Conservation (phyloP, 768 basidiomycete genomes). For the Vararia minispora region DNA sequence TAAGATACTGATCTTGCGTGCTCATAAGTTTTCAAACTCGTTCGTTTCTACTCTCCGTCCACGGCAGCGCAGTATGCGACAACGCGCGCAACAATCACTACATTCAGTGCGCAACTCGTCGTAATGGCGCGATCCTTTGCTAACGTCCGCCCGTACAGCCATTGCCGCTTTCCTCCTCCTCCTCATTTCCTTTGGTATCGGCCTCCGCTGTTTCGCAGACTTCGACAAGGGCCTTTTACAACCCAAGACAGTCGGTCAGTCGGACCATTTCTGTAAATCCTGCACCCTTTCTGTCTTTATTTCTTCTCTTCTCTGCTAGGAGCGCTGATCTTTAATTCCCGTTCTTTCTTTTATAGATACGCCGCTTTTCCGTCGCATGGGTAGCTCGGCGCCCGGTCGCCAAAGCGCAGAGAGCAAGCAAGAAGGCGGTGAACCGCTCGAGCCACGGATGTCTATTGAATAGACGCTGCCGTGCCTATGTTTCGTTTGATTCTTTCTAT, state of each 20-base stretch:
- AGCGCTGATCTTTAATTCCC: not conserved
- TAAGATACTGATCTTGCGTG: too few relatives aligned
- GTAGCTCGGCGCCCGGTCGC: constrained; percentile 11
- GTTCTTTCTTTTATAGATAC: constrained; percentile 6
- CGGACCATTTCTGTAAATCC: constrained; percentile 17
- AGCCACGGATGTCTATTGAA: constrained; percentile 69
- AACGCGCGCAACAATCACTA: constrained; percentile 71
- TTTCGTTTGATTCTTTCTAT: not conserved
- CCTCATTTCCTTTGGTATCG: constrained; percentile 63
- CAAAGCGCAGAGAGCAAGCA: constrained; percentile 31
- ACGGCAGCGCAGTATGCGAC: constrained; percentile 46
- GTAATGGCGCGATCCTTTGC: not conserved
- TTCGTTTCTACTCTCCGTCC: constrained; percentile 63
- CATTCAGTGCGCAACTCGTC: constrained; percentile 53
- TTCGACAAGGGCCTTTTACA: constrained; percentile 69
- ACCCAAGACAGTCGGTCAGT: constrained; percentile 70
- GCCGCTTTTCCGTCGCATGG: constrained; percentile 7
- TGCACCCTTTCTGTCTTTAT: constrained; percentile 7
- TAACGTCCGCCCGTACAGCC: constrained; percentile 30
- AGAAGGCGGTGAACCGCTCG: constrained; percentile 45
- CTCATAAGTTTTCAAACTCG: constrained; percentile 66
- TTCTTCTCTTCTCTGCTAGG: constrained; percentile 4
- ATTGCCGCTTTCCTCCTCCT: constrained; percentile 67
- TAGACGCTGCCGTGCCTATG: constrained; percentile 26
- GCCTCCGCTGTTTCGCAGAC: constrained; percentile 69